phyloP scores from a whole-genome alignment of 768 basidiomycete genomes.

The Lyophyllum atratum region DNA sequence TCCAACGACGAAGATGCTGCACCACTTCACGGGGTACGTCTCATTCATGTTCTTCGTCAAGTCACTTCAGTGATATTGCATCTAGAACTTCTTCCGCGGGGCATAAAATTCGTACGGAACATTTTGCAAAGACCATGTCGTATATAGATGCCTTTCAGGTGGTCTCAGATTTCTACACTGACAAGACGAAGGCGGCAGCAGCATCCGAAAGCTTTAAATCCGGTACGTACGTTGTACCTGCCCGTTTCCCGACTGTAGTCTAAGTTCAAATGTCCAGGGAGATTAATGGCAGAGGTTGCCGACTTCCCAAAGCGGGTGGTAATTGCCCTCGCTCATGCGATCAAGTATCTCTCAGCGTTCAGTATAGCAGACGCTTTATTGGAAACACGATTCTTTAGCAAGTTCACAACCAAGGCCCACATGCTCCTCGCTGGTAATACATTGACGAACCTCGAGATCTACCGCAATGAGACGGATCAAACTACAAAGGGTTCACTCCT shows the following conservation, averaged over 20 bases:
- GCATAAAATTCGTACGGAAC: slow-evolving; percentile 61
- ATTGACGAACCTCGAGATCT: slow-evolving; percentile 89
- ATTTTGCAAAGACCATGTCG: slow-evolving; percentile 51
- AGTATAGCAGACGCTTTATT: slow-evolving; percentile 77
- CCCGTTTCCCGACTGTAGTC: neutral
- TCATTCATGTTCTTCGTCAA: neutral
- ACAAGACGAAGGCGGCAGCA: slow-evolving; percentile 39
- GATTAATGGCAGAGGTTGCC: slow-evolving; percentile 60
- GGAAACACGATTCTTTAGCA: slow-evolving; percentile 76
- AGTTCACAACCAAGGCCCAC: slow-evolving; percentile 73
- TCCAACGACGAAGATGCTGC: slow-evolving; percentile 74
- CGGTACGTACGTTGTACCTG: slow-evolving; percentile 32
- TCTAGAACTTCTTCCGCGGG: slow-evolving; percentile 38
- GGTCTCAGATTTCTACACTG: slow-evolving; percentile 66
- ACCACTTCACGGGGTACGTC: slow-evolving; percentile 65
- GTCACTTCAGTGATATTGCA: slow-evolving; percentile 7
- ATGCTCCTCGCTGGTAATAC: slow-evolving; percentile 93
- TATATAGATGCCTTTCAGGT: slow-evolving; percentile 72
- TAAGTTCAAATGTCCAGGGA: slow-evolving; percentile 39
- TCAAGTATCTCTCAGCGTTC: slow-evolving; percentile 73
- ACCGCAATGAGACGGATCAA: slow-evolving; percentile 84
- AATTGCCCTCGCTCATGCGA: slow-evolving; percentile 71
- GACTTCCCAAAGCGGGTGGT: slow-evolving; percentile 72
- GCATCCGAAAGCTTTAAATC: slow-evolving; percentile 48
- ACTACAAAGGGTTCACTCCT: slow-evolving; percentile 75